These are phyloP conservation scores for Taphrina communis DNA, from an alignment of 1,139 yeast species.

Conservation along the genomic window DNA sequence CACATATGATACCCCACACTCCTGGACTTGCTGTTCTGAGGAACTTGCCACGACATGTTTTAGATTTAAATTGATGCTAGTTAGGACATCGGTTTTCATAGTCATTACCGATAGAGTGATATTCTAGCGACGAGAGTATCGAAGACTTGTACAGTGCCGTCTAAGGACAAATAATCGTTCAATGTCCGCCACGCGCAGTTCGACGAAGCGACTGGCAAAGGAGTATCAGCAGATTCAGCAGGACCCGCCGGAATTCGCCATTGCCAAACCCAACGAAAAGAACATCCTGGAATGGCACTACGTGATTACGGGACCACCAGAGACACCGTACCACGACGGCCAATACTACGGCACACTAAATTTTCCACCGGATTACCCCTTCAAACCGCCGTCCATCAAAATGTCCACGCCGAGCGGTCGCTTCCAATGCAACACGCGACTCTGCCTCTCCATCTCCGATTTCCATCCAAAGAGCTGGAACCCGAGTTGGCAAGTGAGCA, in stretches of 20 bases:
- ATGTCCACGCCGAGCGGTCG: constrained; percentile 89
- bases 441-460: constrained; percentile 88
- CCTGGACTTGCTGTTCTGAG: too few relatives aligned
- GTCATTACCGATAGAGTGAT: too few relatives aligned
- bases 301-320: constrained; percentile 82
- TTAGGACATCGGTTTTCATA: neutral
- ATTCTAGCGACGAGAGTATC: too few relatives aligned
- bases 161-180: neutral
- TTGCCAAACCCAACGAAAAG: constrained; percentile 55
- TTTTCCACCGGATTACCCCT: constrained; percentile 88
- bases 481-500: constrained; percentile 92
- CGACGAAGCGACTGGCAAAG: constrained; percentile 30
- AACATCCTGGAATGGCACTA: constrained; percentile 79
- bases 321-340: constrained; percentile 82
- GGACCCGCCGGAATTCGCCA: constrained; percentile 39
- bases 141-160: too few relatives aligned
- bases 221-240: constrained; percentile 33
- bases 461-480: constrained; percentile 95
- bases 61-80: neutral
- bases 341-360: constrained; percentile 87
- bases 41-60: constrained; percentile 4
- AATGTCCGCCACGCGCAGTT: constrained; percentile 26
- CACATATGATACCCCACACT: neutral
- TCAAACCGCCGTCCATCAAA: constrained; percentile 87
- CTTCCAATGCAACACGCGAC: constrained; percentile 74